Percentiles rank a stretch among this genome's conserved stretches.
phyloP scores from a whole-genome alignment of 306 rosid species.

The Herpetospermum pedunculosum region DNA sequence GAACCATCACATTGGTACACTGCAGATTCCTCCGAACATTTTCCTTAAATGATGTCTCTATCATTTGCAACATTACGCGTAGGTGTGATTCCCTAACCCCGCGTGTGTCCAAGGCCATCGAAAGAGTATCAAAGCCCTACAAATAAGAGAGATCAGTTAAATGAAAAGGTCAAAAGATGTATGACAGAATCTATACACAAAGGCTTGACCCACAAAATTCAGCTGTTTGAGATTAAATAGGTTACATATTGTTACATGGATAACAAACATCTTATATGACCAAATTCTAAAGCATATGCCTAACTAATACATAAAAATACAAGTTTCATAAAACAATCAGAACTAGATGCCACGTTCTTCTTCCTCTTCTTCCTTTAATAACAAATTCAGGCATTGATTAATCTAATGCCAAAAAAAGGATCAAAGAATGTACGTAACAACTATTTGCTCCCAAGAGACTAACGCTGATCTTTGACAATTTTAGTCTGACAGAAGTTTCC shows the following conservation, averaged over 20 bases:
- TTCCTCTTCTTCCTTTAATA: neutral
- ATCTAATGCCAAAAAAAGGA: neutral
- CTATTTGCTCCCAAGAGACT: neutral
- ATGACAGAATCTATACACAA: neutral
- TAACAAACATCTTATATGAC: neutral
- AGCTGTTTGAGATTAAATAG: neutral
- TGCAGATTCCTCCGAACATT: constrained; percentile 41
- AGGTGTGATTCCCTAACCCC: constrained; percentile 91
- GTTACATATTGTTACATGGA: neutral
- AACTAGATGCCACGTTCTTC: neutral
- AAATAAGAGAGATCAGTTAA: constrained; percentile 15
- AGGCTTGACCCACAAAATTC: neutral
- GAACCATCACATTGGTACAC: constrained; percentile 20
- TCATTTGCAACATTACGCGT: constrained; percentile 83
- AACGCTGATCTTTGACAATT: neutral
- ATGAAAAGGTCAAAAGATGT: constrained; percentile 3
- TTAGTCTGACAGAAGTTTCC: neutral
- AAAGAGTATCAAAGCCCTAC: constrained; percentile 80
- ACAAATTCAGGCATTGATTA: neutral
- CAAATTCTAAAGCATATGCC: neutral
- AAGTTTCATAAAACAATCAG: neutral
- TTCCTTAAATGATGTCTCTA: constrained; percentile 67
- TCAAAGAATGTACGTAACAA: neutral
- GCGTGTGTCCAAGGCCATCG: constrained; percentile 69
- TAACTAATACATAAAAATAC: neutral